Conservation (phyloP, 2,329 filamentous ascomycete species). For the Colletotrichum limetticola region DNA sequence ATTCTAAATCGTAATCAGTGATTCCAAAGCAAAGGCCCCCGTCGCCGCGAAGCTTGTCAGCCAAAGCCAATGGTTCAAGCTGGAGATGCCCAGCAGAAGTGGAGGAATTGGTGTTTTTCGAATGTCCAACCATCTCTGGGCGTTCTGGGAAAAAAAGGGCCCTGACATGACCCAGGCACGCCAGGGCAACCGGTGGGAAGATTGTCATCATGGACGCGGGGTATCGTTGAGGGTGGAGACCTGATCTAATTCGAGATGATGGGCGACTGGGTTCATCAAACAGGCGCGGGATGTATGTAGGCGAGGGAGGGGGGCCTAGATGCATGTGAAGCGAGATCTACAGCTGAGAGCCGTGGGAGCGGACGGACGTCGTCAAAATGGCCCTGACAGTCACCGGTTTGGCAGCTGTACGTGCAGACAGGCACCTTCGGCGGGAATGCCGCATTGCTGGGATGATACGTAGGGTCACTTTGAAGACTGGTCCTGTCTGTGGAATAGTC, state of each 20-base stretch:
- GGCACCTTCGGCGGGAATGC: conserved; percentile 5
- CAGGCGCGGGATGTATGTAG: conserved; percentile 22
- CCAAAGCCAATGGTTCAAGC: background rate
- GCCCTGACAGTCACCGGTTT: background rate
- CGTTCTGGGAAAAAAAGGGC: background rate
- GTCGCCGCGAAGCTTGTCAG: conserved; percentile 17
- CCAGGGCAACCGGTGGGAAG: background rate
- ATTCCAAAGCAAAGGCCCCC: background rate
- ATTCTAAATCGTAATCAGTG: background rate
- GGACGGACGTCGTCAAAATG: conserved; percentile 24
- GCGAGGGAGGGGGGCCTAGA: background rate
- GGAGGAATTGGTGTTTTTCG: conserved; percentile 11
- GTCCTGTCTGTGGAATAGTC: background rate
- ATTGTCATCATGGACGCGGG: conserved; percentile 11
- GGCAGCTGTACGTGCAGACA: background rate
- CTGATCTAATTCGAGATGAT: conserved; percentile 33
- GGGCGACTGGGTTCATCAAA: conserved; percentile 27
- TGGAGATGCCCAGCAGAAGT: conserved; percentile 10
- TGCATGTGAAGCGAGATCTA: conserved; percentile 26
- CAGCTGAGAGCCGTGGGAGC: conserved; percentile 16
- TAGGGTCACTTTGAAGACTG: background rate
- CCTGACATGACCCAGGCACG: background rate
- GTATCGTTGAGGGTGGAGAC: conserved; percentile 12
- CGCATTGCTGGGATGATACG: background rate
- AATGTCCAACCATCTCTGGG: background rate